Evolutionary conservation across 176 grass and related monocot species (phyloP).

Genomic region (Calamus simplicifolius): DNA sequence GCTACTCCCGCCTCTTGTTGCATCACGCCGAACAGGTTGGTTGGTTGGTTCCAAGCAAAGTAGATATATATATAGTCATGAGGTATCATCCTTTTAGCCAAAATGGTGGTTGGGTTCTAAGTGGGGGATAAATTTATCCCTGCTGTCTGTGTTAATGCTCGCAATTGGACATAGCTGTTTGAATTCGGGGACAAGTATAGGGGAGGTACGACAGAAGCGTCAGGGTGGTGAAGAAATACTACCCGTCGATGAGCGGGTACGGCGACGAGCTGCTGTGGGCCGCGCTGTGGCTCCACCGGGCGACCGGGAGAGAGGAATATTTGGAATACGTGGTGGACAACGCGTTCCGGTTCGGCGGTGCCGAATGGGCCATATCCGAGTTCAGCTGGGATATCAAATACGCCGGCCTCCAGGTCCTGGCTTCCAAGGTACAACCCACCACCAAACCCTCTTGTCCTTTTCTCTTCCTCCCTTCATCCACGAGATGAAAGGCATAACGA

Average conservation of each 20-base stretch:
- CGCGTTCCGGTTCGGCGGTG: slow-evolving; percentile 60
- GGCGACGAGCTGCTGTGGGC: slow-evolving; percentile 92
- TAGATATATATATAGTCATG: no score
- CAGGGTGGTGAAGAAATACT: slow-evolving; percentile 52
- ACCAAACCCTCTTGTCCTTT: no score
- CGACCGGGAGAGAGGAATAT: slow-evolving; percentile 39
- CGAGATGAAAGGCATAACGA: no score
- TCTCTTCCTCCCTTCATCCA: no score
- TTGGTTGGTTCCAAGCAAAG: neutral
- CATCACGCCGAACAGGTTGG: slow-evolving; percentile 69
- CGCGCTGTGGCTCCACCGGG: slow-evolving; percentile 76
- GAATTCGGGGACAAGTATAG: slow-evolving; percentile 75
- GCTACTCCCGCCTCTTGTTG: slow-evolving; percentile 65
- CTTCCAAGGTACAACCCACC: slow-evolving; percentile 16
- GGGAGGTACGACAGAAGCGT: slow-evolving; percentile 50
- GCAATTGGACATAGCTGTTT: slow-evolving; percentile 34
- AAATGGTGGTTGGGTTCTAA: no score
- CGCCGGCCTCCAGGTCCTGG: slow-evolving; percentile 66
- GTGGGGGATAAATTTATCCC: no score
- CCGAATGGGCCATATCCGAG: slow-evolving; percentile 76
- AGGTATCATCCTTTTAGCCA: no score
- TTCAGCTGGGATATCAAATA: slow-evolving; percentile 99
- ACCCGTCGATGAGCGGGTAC: slow-evolving; percentile 76
- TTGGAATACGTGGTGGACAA: slow-evolving; percentile 52
- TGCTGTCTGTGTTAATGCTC: no score